Conservation (phyloP, 2,329 filamentous ascomycete genomes). For the Fusarium sp. region DNA sequence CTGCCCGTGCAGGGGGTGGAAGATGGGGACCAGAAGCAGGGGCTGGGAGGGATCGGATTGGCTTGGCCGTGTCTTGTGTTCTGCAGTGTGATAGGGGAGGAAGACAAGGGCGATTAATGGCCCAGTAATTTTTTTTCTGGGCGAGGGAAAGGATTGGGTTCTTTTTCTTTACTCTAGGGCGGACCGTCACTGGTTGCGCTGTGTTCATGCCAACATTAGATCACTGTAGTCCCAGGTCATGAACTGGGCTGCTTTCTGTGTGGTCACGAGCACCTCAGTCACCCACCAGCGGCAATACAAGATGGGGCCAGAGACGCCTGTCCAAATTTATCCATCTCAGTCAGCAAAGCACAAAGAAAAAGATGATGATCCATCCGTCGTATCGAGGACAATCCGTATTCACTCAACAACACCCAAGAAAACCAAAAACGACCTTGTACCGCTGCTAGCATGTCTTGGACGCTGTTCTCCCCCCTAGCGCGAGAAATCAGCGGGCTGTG, state of each 20-base stretch:
- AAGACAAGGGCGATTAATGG: not conserved
- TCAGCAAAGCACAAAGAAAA: not conserved
- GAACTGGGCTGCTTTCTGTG: not conserved
- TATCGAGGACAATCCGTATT: conserved; percentile 18
- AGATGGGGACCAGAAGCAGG: conserved; percentile 26
- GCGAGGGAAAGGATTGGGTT: not conserved
- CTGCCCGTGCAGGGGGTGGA: conserved; percentile 20
- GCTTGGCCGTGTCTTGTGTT: conserved; percentile 35
- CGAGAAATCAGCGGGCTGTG: conserved; percentile 40
- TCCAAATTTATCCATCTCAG: not conserved
- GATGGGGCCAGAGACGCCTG: not conserved
- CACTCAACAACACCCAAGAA: not conserved
- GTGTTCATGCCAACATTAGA: not conserved
- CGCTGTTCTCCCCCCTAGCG: conserved; percentile 15
- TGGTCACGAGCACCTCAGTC: not conserved
- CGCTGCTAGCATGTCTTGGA: conserved; percentile 37
- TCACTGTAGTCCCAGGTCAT: not conserved
- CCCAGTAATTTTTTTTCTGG: not conserved
- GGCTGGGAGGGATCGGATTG: conserved; percentile 29
- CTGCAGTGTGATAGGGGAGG: conserved; percentile 34
- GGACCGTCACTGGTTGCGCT: not conserved
- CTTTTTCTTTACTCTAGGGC: not conserved
- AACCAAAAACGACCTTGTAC: conserved; percentile 19
- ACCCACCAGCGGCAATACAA: not conserved
- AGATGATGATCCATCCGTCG: not conserved